Evolutionary conservation across 768 basidiomycete species (phyloP), one percentile per base, ranked within the genome.

Genomic region (Leccinum incarnatum): DNA sequence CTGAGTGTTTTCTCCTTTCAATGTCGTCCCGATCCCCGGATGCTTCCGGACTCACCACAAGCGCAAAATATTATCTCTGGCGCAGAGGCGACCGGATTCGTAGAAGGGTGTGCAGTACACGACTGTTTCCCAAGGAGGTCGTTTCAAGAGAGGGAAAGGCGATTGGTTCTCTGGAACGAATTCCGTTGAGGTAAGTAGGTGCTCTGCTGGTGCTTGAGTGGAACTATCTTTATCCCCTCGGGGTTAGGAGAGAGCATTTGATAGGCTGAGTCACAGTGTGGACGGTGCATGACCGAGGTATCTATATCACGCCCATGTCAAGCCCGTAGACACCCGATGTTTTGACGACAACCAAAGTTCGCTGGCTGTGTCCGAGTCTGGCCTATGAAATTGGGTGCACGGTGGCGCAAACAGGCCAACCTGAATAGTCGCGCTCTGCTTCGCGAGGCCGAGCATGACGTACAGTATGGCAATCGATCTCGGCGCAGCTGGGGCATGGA

Each of bases 11-110:
- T 19, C 46, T 40, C 42, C 36, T 60, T 32, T 29, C 12, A 60
- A 72, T 46, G 65, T 71, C 15, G 66, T 65, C 8, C 51, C 25
- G 27, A 67, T 45, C 66, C 5, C 66, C 70, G 5, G 63, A 62
- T 17, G 60, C 62, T 10, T 67, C 27, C 40, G 69, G 65, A 0
- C 40, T 72, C 23, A 49, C 71, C 55, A 65, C 60, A 9, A 42
- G 40, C 40, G 7, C n/a, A 42, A 10, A n/a, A 2, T 42, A n/a
- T 42, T n/a, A n/a, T 42, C n/a, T 45, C 2, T 45, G 42, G 42
- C 25, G 25, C 73, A 15, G 68, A 75, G 12, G 72, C 76, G 2
- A 61, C 64, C 14, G 77, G 76, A 14, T 81, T 76, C 65, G 74
- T 37, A 62, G 57, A 78, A 78, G 61, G 64, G 78, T n/a, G 74